These are phyloP conservation scores for Hemileccinum rubropunctum DNA, from an alignment of 768 basidiomycete genomes.

Conservation along the genomic window DNA sequence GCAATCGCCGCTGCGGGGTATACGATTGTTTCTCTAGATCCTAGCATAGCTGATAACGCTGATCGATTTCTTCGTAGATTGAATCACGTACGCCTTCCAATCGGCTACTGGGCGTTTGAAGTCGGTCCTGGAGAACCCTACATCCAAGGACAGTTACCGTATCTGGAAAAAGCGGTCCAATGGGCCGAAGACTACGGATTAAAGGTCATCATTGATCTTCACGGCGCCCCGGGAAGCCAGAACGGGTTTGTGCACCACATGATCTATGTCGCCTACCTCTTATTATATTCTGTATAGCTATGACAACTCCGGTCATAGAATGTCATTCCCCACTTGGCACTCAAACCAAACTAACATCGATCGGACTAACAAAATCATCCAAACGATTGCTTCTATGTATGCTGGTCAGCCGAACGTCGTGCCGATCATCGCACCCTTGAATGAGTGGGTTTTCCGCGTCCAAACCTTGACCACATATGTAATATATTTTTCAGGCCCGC, in stretches of 20 bases:
- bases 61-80: slow-evolving; percentile 41
- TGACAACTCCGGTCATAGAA: slow-evolving; percentile 76
- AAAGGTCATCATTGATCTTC: slow-evolving; percentile 81
- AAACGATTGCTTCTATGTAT: slow-evolving; percentile 59
- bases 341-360: slow-evolving; percentile 60
- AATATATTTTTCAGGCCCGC: slow-evolving; percentile 52
- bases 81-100: slow-evolving; percentile 81
- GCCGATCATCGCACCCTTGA: slow-evolving; percentile 69
- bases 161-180: slow-evolving; percentile 58
- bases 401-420: slow-evolving; percentile 52
- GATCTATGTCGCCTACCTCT: neutral
- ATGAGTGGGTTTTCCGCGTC: slow-evolving; percentile 51
- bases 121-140: slow-evolving; percentile 75
- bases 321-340: slow-evolving; percentile 67
- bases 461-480: neutral
- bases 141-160: slow-evolving; percentile 72
- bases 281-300: slow-evolving; percentile 43
- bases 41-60: neutral
- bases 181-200: slow-evolving; percentile 73
- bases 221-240: slow-evolving; percentile 81
- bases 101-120: slow-evolving; percentile 91
- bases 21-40: slow-evolving; percentile 3
- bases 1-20: slow-evolving; percentile 76
- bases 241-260: slow-evolving; percentile 53
- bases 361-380: slow-evolving; percentile 65